Conservation (phyloP, 148 eudicot species). For the Polygonum maritimum region DNA sequence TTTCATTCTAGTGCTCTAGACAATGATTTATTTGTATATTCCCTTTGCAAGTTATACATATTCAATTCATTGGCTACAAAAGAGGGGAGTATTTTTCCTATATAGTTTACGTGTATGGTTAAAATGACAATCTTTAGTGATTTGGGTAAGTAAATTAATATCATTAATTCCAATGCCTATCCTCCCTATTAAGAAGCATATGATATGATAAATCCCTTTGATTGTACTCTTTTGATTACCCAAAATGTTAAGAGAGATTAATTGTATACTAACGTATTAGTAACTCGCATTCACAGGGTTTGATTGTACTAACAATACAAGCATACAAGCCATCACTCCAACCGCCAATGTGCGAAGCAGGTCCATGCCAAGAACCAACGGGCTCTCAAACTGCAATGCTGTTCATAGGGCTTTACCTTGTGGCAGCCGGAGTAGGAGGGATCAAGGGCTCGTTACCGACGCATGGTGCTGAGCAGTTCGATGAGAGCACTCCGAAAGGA, state of each 20-base stretch:
- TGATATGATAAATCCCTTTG: not conserved
- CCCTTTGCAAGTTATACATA: too few species aligned
- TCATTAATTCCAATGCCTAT: too few species aligned
- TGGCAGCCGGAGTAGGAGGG: slow-evolving; percentile 80
- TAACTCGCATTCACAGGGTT: slow-evolving; percentile 39
- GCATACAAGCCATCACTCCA: slow-evolving; percentile 55
- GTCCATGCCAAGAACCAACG: slow-evolving; percentile 16
- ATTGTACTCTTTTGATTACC: not conserved
- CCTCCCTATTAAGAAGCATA: too few species aligned
- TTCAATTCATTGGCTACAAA: too few species aligned
- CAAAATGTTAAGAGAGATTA: not conserved
- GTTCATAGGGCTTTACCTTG: slow-evolving; percentile 62
- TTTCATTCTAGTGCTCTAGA: too few species aligned
- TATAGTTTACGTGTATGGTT: too few species aligned
- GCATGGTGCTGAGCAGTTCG: slow-evolving; percentile 94
- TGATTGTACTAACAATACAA: slow-evolving; percentile 62
- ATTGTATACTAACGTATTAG: not conserved
- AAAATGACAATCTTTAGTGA: too few species aligned
- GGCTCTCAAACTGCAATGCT: slow-evolving; percentile 55
- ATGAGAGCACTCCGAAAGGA: slow-evolving; percentile 50
- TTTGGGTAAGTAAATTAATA: too few species aligned
- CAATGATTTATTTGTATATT: too few species aligned
- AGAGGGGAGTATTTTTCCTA: too few species aligned
- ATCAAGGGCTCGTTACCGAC: slow-evolving; percentile 81
- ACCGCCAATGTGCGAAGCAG: slow-evolving; percentile 42